Evolutionary conservation across 768 basidiomycete genomes (phyloP).

Genomic region (Rhizopogon vesiculosus): DNA sequence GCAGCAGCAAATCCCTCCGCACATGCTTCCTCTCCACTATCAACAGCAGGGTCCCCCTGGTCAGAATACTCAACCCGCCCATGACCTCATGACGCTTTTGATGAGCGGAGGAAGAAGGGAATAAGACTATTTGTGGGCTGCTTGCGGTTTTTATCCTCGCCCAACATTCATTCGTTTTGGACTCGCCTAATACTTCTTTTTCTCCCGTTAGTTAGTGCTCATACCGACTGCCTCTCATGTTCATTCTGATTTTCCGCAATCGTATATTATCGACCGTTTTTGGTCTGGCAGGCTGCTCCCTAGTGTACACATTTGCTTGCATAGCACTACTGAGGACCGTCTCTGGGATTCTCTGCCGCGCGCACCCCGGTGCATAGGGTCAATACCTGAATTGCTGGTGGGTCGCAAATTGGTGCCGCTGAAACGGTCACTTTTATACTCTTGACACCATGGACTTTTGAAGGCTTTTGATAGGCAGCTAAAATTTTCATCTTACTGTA

Average conservation of each 20-base stretch:
- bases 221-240: slow-evolving; percentile 17
- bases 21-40: slow-evolving; percentile 49
- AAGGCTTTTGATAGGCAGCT: no score
- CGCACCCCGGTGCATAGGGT: no score
- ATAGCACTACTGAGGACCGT: no score
- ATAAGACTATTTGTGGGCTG: slow-evolving; percentile 29
- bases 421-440: no score
- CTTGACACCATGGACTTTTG: no score
- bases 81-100: slow-evolving; percentile 80
- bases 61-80: slow-evolving; percentile 51
- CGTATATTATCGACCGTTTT: slow-evolving; percentile 19
- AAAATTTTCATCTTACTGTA: no score
- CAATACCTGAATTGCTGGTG: no score
- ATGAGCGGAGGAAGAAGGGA: slow-evolving; percentile 71
- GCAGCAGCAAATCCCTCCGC: slow-evolving; percentile 53
- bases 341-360: no score
- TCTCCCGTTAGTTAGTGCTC: slow-evolving; percentile 27
- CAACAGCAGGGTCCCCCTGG: slow-evolving; percentile 54
- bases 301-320: no score
- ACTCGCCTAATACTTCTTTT: slow-evolving; percentile 14
- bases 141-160: slow-evolving; percentile 9
- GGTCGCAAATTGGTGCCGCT: no score
- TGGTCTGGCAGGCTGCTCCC: slow-evolving; percentile 1
- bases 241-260: slow-evolving; percentile 13
- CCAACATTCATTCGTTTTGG: slow-evolving; percentile 13